Conservation (phyloP, 768 basidiomycete species). For the Favolaschia claudopus region DNA sequence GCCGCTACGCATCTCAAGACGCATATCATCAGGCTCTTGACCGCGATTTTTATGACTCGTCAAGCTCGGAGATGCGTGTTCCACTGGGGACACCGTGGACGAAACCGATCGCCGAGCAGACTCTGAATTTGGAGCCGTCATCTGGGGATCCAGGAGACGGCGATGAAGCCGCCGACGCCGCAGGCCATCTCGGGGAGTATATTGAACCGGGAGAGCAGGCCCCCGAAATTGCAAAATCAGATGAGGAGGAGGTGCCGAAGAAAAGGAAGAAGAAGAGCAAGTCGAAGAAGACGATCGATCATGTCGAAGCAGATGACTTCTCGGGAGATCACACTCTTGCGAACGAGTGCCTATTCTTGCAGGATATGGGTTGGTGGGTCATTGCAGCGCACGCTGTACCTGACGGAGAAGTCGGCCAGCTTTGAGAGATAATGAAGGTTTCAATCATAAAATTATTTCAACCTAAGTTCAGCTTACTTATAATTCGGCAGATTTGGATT, state of each 20-base stretch:
- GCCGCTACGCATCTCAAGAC: conserved; percentile 1
- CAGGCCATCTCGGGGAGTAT: too few species aligned
- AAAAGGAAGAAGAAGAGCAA: not conserved
- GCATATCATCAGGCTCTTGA: not conserved
- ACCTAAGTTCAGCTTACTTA: not conserved
- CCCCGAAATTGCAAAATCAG: not conserved
- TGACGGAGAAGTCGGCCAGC: not conserved
- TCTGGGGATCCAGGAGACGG: not conserved
- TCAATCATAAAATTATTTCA: too few species aligned
- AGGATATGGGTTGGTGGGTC: conserved; percentile 13
- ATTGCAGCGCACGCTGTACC: conserved; percentile 13
- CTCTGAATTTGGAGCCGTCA: too few species aligned
- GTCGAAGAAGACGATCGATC: not conserved
- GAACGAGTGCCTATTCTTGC: conserved; percentile 2
- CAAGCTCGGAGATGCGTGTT: not conserved
- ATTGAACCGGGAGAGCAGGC: not conserved
- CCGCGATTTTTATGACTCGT: not conserved
- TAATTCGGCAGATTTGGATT: conserved; percentile 1
- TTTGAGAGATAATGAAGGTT: conserved; percentile 15
- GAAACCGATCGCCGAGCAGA: too few species aligned
- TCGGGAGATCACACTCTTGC: conserved; percentile 13
- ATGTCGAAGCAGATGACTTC: conserved; percentile 7
- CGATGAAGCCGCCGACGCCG: not conserved
- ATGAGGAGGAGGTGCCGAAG: not conserved
- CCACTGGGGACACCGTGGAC: not conserved